Evolutionary conservation across 1,139 yeast genomes (phyloP).

Genomic region (Yamadazyma mexicana): DNA sequence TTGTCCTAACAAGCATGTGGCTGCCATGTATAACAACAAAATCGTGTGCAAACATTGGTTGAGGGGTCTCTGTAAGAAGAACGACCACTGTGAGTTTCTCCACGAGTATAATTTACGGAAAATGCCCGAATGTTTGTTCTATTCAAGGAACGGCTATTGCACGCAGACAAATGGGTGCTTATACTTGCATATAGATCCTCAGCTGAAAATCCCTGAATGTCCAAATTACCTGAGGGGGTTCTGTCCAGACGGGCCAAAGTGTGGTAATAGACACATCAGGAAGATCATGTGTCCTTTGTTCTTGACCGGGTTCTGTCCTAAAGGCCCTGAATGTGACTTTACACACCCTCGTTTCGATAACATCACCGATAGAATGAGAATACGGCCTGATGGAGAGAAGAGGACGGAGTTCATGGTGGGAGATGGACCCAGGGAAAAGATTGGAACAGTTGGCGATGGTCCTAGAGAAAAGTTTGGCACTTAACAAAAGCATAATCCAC

Average conservation of each 20-base stretch:
- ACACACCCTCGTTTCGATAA: slow-evolving; percentile 60
- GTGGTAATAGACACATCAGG: slow-evolving; percentile 80
- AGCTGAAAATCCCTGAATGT: slow-evolving; percentile 84
- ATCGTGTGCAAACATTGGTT: slow-evolving; percentile 97
- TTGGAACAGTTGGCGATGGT: too few species aligned
- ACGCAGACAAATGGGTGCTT: slow-evolving; percentile 94
- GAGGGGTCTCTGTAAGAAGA: slow-evolving; percentile 94
- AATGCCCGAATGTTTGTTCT: slow-evolving; percentile 96
- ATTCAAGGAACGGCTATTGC: slow-evolving; percentile 85
- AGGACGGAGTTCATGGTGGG: not conserved
- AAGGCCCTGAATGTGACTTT: slow-evolving; percentile 59
- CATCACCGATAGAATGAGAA: slow-evolving; percentile 48
- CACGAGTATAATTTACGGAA: slow-evolving; percentile 93
- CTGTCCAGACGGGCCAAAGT: slow-evolving; percentile 89
- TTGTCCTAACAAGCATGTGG: slow-evolving; percentile 88
- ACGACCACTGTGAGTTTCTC: slow-evolving; percentile 92
- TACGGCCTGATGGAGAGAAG: slow-evolving; percentile 43
- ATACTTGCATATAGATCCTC: slow-evolving; percentile 89
- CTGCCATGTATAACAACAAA: slow-evolving; percentile 79
- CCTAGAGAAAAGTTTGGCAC: too few species aligned
- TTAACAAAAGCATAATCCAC: too few species aligned
- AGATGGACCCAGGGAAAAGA: not conserved
- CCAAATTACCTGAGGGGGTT: slow-evolving; percentile 82
- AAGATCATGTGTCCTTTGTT: slow-evolving; percentile 79
- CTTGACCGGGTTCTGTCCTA: slow-evolving; percentile 91